phyloP scores from a whole-genome alignment of 2,329 filamentous ascomycete species.

The Hymenoscyphus fructigenus region DNA sequence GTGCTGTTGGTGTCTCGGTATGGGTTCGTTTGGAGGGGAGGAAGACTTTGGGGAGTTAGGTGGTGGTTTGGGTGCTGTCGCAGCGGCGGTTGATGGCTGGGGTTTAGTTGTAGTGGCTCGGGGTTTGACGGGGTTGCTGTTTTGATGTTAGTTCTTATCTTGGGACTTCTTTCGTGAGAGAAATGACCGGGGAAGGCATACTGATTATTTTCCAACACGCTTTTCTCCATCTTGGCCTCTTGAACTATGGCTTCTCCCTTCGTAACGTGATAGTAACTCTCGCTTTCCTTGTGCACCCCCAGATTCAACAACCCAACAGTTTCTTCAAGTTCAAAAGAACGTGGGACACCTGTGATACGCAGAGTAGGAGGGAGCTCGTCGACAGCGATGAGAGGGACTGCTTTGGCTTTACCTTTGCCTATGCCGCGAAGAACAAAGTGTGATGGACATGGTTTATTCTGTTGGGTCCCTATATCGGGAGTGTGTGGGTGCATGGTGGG shows the following conservation, averaged over 20 bases:
- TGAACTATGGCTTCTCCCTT: background rate
- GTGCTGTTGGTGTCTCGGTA: slow-evolving; percentile 11
- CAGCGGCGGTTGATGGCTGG: background rate
- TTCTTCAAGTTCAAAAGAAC: slow-evolving; percentile 26
- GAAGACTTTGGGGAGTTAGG: slow-evolving; percentile 5
- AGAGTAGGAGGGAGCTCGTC: slow-evolving; percentile 49
- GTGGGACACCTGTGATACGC: slow-evolving; percentile 41
- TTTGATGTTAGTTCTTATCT: background rate
- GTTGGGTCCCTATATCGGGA: background rate
- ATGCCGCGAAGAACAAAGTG: slow-evolving; percentile 48
- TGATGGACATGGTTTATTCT: slow-evolving; percentile 28
- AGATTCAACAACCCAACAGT: slow-evolving; percentile 35
- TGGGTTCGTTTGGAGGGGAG: slow-evolving; percentile 1
- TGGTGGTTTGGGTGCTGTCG: slow-evolving; percentile 6
- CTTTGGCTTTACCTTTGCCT: slow-evolving; percentile 26
- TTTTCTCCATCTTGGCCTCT: slow-evolving; percentile 3
- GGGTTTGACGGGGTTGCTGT: background rate
- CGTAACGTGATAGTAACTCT: slow-evolving; percentile 22
- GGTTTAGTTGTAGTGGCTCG: background rate
- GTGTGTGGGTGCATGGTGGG: slow-evolving; percentile 12
- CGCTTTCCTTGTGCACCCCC: slow-evolving; percentile 25
- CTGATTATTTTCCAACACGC: background rate
- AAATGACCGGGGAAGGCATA: background rate
- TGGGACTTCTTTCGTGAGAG: background rate
- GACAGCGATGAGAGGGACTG: slow-evolving; percentile 54